phyloP scores from a whole-genome alignment of 345 rosid species.

The Linum trigynum region DNA sequence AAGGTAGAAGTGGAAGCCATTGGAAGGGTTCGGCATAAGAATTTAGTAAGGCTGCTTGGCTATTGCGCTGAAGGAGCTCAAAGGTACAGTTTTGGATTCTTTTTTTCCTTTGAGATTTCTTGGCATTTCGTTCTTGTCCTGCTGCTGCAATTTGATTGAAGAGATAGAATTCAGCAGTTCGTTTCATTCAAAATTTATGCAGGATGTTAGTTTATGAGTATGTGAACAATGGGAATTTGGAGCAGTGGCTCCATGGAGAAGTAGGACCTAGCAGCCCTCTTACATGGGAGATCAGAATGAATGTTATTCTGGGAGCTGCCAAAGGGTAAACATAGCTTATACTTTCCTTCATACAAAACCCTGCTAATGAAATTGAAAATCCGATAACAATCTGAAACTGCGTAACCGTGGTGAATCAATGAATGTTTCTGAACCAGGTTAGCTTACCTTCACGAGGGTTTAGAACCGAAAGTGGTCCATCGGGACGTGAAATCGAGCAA shows the following conservation, averaged over 20 bases:
- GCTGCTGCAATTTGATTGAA: too few species aligned
- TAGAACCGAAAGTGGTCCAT: conserved; percentile 3
- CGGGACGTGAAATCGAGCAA: conserved; percentile 4
- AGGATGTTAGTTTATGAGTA: conserved; percentile 10
- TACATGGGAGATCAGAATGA: conserved; percentile 70
- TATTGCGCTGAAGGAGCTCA: conserved; percentile 10
- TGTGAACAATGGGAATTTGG: conserved; percentile 23
- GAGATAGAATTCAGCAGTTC: not conserved
- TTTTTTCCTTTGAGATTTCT: not conserved
- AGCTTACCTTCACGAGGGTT: conserved; percentile 2
- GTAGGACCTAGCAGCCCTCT: conserved; percentile 66
- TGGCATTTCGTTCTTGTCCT: not conserved
- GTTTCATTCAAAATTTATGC: not conserved
- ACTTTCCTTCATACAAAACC: not conserved
- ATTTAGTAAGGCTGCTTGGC: conserved; percentile 9
- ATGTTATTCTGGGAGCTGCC: conserved; percentile 58
- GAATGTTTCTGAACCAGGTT: not conserved
- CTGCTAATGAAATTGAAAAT: not conserved
- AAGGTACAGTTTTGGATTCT: not conserved
- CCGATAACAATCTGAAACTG: not conserved
- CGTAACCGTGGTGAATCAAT: not conserved
- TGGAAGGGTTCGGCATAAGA: conserved; percentile 10
- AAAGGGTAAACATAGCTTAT: not conserved
- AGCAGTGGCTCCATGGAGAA: conserved; percentile 80
- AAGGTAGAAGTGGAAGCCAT: conserved; percentile 11